Percentiles rank a stretch among this genome's conserved stretches.
Evolutionary conservation across 768 basidiomycete genomes (phyloP).

Genomic region (Lanmaoa pseudosensibilis): DNA sequence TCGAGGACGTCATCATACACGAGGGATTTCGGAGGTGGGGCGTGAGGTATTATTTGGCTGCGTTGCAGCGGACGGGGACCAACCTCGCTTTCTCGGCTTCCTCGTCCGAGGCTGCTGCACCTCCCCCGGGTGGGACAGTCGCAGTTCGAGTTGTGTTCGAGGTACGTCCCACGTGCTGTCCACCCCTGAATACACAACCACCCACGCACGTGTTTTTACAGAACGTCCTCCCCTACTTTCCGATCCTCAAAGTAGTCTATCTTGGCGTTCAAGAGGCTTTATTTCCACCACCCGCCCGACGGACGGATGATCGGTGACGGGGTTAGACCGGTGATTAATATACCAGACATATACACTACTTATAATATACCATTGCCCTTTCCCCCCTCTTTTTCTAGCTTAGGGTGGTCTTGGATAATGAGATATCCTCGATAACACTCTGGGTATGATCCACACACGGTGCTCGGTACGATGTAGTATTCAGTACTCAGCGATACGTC

Average conservation of each 20-base stretch:
- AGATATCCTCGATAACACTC: too few relatives aligned
- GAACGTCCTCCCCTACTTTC: constrained; percentile 66
- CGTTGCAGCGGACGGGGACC: constrained; percentile 29
- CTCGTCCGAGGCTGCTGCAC: too few relatives aligned
- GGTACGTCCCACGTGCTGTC: constrained; percentile 35
- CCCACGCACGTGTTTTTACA: constrained; percentile 23
- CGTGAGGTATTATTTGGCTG: constrained; percentile 66
- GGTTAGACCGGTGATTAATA: not conserved
- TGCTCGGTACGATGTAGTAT: too few relatives aligned
- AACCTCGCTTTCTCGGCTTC: too few relatives aligned
- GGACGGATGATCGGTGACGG: not conserved
- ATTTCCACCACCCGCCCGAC: constrained; percentile 16
- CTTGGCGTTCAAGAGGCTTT: constrained; percentile 54
- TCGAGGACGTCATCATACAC: constrained; percentile 69
- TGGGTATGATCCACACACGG: too few relatives aligned
- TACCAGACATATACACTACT: not conserved
- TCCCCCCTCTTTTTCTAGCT: too few relatives aligned
- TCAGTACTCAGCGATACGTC: too few relatives aligned
- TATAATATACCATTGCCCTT: not conserved
- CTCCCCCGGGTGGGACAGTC: constrained; percentile 21
- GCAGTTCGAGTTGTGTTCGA: constrained; percentile 57
- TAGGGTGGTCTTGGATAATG: too few relatives aligned
- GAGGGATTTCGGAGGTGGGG: constrained; percentile 75
- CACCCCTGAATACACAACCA: too few relatives aligned
- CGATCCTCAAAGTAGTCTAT: constrained; percentile 60